Evolutionary conservation across 2,329 filamentous ascomycete genomes (phyloP).

Genomic region (Aotearoamyces nothofagi): DNA sequence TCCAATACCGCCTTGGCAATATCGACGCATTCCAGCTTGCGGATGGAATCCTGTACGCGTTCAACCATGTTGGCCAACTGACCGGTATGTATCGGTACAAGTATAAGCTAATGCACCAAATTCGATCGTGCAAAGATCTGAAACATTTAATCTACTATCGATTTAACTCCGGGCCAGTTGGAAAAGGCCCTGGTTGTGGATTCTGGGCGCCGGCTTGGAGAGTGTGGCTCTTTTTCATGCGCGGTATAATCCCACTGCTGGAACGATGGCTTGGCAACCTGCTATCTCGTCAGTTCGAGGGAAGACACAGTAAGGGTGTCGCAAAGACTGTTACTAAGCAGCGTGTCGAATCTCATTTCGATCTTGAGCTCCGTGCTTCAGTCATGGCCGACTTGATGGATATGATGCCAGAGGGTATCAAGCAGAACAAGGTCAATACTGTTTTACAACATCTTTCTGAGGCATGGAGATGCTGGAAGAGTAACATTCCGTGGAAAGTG

Average conservation of each 20-base stretch:
- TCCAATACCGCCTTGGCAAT: slow-evolving; percentile 93
- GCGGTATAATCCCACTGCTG: slow-evolving; percentile 89
- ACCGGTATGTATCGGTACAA: slow-evolving; percentile 99
- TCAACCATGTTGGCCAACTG: slow-evolving; percentile 96
- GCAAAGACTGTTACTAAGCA: slow-evolving; percentile 99
- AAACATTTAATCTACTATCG: slow-evolving; percentile 99
- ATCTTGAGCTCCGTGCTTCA: slow-evolving; percentile 89
- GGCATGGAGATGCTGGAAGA: slow-evolving; percentile 99
- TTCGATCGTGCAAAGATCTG: slow-evolving; percentile 94
- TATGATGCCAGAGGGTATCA: slow-evolving; percentile 99
- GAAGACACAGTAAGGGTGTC: slow-evolving; percentile 95
- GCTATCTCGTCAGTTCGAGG: slow-evolving; percentile 93
- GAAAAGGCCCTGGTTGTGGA: slow-evolving; percentile 93
- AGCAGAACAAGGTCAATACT: slow-evolving; percentile 98
- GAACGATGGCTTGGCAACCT: slow-evolving; percentile 97
- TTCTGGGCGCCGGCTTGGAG: slow-evolving; percentile 99
- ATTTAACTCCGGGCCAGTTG: slow-evolving; percentile 93
- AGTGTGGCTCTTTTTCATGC: slow-evolving; percentile 99
- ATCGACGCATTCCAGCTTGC: slow-evolving; percentile 98
- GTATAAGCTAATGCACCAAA: slow-evolving; percentile 99
- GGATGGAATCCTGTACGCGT: slow-evolving; percentile 96
- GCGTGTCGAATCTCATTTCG: slow-evolving; percentile 96
- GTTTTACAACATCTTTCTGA: slow-evolving; percentile 94
- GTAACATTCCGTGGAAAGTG: slow-evolving; percentile 99
- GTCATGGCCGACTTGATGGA: slow-evolving; percentile 99